Evolutionary conservation across 768 basidiomycete species (phyloP), one percentile per base, ranked within the genome.

Genomic region (Fibroporia radiculosa): DNA sequence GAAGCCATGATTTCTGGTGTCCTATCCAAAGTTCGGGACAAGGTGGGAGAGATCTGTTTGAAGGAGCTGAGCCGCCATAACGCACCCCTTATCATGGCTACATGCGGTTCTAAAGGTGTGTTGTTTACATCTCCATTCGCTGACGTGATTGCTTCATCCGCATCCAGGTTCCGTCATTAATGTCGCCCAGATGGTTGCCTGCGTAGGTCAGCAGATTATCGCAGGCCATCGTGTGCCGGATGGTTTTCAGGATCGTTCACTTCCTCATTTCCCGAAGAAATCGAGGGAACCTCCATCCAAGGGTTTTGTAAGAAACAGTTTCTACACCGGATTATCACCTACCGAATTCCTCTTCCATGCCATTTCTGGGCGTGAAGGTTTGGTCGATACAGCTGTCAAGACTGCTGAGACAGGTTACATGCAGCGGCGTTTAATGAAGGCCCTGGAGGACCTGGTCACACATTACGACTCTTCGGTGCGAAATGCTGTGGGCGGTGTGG

Each of bases 351-450:
- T 99, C 42, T 98, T 98, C 72, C 96, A 99, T 66, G 96, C 96
- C 44, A 97, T 99, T 54, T 96, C 93, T 12, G 96, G 96, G 47
- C 84, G 96, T 56, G 96, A 98, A 68, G 96, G 96, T 66, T 67
- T 99, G 42, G 95, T 99, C 57, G 96, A 99, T 67, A 99, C 96
- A 0, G 96, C 96, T 20, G 96, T 99, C 66, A 99, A 99, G 68
- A 99, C 96, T 0, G 96, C 96, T 12, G 96, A 99, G 65, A 99
- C 96, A 1, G 96, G 96, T 32, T 99, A 99, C 68, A 99, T 99
- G 95, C 92, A 95, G 59, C 81, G 96, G 40, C 88, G 96, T 45
- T 65, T 99, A 49, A 98, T 99, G 96, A 99, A 99, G 62, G 95
- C 95, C 2, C 66, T 99, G 53, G 96, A 99, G 60, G 96, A 99